Evolutionary conservation across 768 basidiomycete genomes (phyloP), one percentile per base, ranked within the genome.

Genomic region (Serendipita sp.): DNA sequence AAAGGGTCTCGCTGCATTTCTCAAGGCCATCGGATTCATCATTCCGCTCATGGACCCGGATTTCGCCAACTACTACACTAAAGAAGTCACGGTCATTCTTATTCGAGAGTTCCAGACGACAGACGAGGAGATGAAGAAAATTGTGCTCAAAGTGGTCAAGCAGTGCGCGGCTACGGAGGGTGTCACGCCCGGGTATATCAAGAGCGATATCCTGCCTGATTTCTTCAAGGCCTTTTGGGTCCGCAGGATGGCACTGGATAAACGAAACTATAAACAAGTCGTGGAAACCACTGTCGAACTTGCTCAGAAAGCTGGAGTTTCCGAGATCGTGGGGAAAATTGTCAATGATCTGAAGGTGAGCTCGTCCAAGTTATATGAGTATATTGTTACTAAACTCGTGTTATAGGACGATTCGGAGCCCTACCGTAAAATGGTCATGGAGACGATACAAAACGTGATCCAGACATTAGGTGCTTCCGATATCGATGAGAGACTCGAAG

Each of bases 41-140:
- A 97, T 99, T 61, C 96, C 96, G 2, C 86, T 99, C 64, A 98
- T 99, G 96, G 96, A 99, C 70, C 93, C 96, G 53, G 95, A 99
- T 77, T 98, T 97, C 69, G 96, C 95, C 14, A 94, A 91, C 16
- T 98, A 98, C 76, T 99, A 99, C 73, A 97, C 94, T 53, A 95
- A 95, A 74, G 95, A 97, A 77, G 92, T 95, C 62, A 94, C 90
- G 11, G 87, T 93, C 66, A 94, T 95, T 71, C 86, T 95, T 63
- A 95, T 95, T 66, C 91, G 96, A 70, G 95, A 97, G 75, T 98
- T 97, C 78, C 93, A 95, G 72, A 96, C 94, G 3, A 95, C 95
- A 7, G 96, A 99, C 72, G 96, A 99, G 73, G 96, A 99, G 78
- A 99, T 99, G 96, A 95, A 98, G 82, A 96, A 98, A 80, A 98